Conservation (phyloP, 2,329 filamentous ascomycete species). For the Huntiella omanensis region DNA sequence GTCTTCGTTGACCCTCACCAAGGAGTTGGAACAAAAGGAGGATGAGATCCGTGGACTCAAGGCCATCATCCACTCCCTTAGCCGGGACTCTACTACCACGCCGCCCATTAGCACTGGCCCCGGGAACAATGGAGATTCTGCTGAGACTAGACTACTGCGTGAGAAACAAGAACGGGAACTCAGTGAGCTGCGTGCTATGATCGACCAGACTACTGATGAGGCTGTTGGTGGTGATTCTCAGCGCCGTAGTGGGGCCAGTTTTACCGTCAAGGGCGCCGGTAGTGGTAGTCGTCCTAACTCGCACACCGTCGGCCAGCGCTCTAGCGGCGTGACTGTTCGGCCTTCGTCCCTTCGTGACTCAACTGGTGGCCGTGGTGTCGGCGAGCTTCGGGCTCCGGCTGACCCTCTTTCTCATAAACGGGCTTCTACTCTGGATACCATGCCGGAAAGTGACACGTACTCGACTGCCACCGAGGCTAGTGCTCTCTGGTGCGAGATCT, state of each 20-base stretch:
- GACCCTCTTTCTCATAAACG: slow-evolving; percentile 31
- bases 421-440: slow-evolving; percentile 41
- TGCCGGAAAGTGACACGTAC: slow-evolving; percentile 51
- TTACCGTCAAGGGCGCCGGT: slow-evolving; percentile 11
- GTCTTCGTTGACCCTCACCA: slow-evolving; percentile 22
- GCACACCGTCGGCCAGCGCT: slow-evolving; percentile 23
- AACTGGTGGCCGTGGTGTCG: slow-evolving; percentile 35
- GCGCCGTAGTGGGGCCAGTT: slow-evolving; percentile 25
- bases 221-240: slow-evolving; percentile 64
- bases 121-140: slow-evolving; percentile 25
- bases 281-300: slow-evolving; percentile 15
- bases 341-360: slow-evolving; percentile 46
- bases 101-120: slow-evolving; percentile 21
- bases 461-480: slow-evolving; percentile 55
- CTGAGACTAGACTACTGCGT: slow-evolving; percentile 36
- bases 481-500: slow-evolving; percentile 83
- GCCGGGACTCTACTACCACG: slow-evolving; percentile 39
- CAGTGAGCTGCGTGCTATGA: slow-evolving; percentile 51
- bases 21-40: slow-evolving; percentile 82
- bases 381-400: slow-evolving; percentile 25
- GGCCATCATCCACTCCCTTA: slow-evolving; percentile 91
- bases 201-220: slow-evolving; percentile 56
- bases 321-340: slow-evolving; percentile 27
- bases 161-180: slow-evolving; percentile 68
- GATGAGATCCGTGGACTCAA: slow-evolving; percentile 95